Percentiles rank a stretch among this genome's conserved stretches.
phyloP scores from a whole-genome alignment of 306 rosid genomes.

The Dryas drummondii region DNA sequence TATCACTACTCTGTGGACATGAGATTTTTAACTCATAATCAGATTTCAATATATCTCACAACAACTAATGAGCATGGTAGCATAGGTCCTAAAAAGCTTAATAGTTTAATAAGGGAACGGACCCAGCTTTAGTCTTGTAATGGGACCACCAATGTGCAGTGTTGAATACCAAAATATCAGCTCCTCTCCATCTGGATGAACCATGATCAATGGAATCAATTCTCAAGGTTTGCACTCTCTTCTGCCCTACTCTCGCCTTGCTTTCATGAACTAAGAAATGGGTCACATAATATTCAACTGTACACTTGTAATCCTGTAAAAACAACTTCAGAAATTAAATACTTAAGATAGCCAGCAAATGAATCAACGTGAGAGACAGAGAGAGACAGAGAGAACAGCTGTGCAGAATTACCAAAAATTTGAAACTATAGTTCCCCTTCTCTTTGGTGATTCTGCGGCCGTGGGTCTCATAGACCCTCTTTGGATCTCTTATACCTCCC shows the following conservation, averaged over 20 bases:
- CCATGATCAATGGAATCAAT: constrained; percentile 83
- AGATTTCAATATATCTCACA: not conserved
- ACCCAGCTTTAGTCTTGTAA: constrained; percentile 92
- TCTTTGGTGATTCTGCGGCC: constrained; percentile 76
- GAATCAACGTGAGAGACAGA: not conserved
- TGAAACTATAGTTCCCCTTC: constrained; percentile 81
- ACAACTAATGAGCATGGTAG: constrained; percentile 2
- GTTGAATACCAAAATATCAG: constrained; percentile 85
- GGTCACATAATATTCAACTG: constrained; percentile 75
- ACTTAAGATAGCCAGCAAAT: constrained; percentile 7
- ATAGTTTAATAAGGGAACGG: constrained; percentile 32
- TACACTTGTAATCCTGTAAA: constrained; percentile 79
- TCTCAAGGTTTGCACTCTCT: constrained; percentile 60
- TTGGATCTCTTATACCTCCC: constrained; percentile 68
- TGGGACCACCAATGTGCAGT: constrained; percentile 99
- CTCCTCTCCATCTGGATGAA: constrained; percentile 89
- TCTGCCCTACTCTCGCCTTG: constrained; percentile 79
- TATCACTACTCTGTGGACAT: not conserved
- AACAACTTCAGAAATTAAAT: constrained; percentile 15
- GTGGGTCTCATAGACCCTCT: constrained; percentile 72
- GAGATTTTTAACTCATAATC: not conserved
- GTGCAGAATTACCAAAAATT: constrained; percentile 65
- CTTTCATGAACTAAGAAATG: constrained; percentile 86
- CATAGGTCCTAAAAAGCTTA: constrained; percentile 17
- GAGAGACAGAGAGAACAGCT: constrained; percentile 8